Base-by-base conservation (phyloP, 1,284 basidiomycete genomes). In the Leccinum laetum region DNA sequence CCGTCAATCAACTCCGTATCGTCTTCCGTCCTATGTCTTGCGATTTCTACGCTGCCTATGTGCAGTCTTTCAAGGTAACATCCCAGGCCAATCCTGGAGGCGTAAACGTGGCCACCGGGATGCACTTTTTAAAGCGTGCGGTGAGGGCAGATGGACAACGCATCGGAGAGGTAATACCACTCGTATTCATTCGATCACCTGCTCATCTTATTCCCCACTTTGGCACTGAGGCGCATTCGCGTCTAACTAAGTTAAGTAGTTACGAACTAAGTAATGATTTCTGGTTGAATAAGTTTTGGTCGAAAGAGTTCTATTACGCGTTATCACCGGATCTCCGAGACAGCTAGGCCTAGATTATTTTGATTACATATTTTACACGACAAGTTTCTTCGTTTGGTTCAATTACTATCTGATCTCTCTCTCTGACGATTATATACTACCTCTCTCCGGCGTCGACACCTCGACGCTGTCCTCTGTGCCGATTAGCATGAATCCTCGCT, bases 231-330 rank as follows among this genome's bases (percentile, higher is more conserved):
- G 59, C 59, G 3, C 32, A 63, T 41, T 1, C 11, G 2, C 9
- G 16, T 4, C 26, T 64, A 39, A 37, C 16, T 8, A 64, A 57
- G 18, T n/a, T 16, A 16, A 64, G 61, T n/a, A 62, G 63, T 9
- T 37, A 57, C 2, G 32, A 64, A 10, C 18, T 56, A 11, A 62
- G 62, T 6, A 21, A 37, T 8, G 37, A 61, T 2, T 64, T 64
- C 6, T 64, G 62, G 62, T 11, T 64, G 10, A 64, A 64, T 13
- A 64, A 62, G 18, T 64, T 55, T 7, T 64, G 62, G 60, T 44
- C 18, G 7, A 61, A 61, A 16, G 60, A 64, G 6, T 61, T 56
- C 10, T 64, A 64, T 32, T 62, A 64, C 4, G 29, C 26, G 7
- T 57, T 57, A 53, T 53, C 52, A 53, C 52, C 13, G 26, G 24